These are phyloP conservation scores for Fremontodendron californicum DNA, from an alignment of 345 rosid genomes.

Conservation along the genomic window DNA sequence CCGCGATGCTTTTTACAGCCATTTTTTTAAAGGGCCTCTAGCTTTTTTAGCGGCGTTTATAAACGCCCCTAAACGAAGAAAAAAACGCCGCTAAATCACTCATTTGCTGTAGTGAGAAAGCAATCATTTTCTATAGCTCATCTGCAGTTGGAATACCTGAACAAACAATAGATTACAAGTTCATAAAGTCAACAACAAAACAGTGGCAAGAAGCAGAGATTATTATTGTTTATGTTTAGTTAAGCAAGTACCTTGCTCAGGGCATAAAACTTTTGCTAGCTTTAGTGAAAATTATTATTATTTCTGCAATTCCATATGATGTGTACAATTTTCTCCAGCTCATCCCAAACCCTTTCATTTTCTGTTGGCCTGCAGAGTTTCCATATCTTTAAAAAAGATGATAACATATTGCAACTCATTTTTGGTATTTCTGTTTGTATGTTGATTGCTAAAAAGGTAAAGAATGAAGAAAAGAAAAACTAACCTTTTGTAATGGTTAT, in stretches of 20 bases:
- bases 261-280: slow-evolving; percentile 75
- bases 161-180: slow-evolving; percentile 7
- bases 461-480: slow-evolving; percentile 5
- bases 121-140: slow-evolving; percentile 73
- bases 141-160: slow-evolving; percentile 61
- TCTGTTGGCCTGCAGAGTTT: slow-evolving; percentile 57
- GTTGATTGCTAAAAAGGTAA: background rate
- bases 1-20: too few species aligned
- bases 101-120: too few species aligned
- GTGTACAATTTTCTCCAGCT: slow-evolving; percentile 69
- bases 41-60: too few species aligned
- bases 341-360: slow-evolving; percentile 53
- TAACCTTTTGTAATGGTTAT: slow-evolving; percentile 80
- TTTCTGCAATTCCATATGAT: slow-evolving; percentile 82
- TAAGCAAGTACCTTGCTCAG: slow-evolving; percentile 58
- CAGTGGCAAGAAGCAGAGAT: background rate
- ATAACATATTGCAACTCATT: too few species aligned
- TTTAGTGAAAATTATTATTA: slow-evolving; percentile 74
- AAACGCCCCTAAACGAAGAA: too few species aligned
- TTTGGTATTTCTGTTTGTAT: too few species aligned
- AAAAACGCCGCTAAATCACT: too few species aligned
- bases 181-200: background rate
- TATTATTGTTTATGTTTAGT: background rate
- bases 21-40: too few species aligned
- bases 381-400: background rate